Base-by-base conservation (phyloP, 1,139 yeast species). In the Hyphopichia khmerensis region DNA sequence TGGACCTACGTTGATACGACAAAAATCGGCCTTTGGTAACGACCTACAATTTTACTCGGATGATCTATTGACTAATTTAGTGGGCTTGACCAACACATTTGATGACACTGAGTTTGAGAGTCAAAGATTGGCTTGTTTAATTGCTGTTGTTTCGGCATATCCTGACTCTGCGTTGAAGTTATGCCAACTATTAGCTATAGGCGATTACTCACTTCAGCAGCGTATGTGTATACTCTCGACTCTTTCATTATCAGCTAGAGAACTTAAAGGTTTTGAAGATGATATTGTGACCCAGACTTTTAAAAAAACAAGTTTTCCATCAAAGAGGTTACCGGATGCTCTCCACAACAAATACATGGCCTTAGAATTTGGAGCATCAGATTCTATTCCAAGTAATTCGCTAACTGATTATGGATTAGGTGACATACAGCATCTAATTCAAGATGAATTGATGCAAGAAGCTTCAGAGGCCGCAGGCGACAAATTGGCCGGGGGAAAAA, bases 161-260 rank as follows among this genome's bases (percentile, higher is more conserved):
- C 82, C 86, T 2, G 53, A 55, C 2, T 55, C 65, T 2, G 70
- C 75, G 0, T 50, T 64, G 0, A 68, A 65, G 41, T 47, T 81
- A 3, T 63, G 76, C 27, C 55, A 63, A 27, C 55, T 79, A 34
- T 63, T 84, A 24, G 62, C 73, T 3, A 61, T 71, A 0, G 90
- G 88, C 0, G 95, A 85, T 55, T 81, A 80, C 51, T 82, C 89
- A 0, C 63, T 85, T 16, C 84, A 80, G 48, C 84, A 79, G 47
- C 60, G 91, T 37, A 66, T 84, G 56, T 60, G 70, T 42, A 67
- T 84, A 17, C 59, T 85, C 26, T 72, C 86, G 1, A 65, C 82
- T 0, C 55, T 83, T 14, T 79, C 85, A 0, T 60, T 83, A 33
- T 77, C 83, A 3, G 81, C 84, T 0, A 62, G 93, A 48, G 82